Evolutionary conservation across 495 filamentous ascomycete genomes (phyloP), one percentile per base, ranked within the genome.

Genomic region (Parmelia sp.): DNA sequence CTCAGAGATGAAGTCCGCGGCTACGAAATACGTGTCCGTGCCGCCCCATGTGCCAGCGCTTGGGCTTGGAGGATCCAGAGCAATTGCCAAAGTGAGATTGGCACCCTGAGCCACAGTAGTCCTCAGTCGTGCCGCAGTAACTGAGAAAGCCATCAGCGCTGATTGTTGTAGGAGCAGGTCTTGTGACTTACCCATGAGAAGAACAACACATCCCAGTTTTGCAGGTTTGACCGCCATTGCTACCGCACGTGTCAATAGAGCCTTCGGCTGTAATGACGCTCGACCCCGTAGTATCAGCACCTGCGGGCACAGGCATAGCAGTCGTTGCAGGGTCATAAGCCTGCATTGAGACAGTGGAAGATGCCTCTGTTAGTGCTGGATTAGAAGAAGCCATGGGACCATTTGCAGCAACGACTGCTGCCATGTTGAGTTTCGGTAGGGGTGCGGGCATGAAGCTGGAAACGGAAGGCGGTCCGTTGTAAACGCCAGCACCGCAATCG

Each of bases 401-500:
- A 33, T 27, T 40, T 21, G 61, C 44, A 53, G 51, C 51, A 29
- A 64, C 36, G 11, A 62, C 64, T n/a, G 37, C 61, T 21, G 58
- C 61, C 27, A 49, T 10, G 33, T 61, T 37, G 42, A 66, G 58
- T n/a, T 31, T 57, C 31, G 56, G n/a, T 29, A 61, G 61, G 73
- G 69, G 76, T 68, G 25, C 80, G 81, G 69, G 78, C 75, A 70
- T 84, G 76, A 60, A 66, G 37, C 35, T 61, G 14, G 57, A 60
- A 21, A 63, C 53, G 9, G 67, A 69, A 15, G 84, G 84, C n/a
- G 87, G 86, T 1, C 86, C 87, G 49, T 73, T 74, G 64, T 77
- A 86, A 25, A 80, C 64, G 4, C 75, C 73, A 9, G 72, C 69
- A 9, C 63, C 71, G 72, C 86, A 88, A 2, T 73, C 72, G 11